Base-by-base conservation (phyloP, 2,329 filamentous ascomycete species). In the Endoconidiophora laricicola region DNA sequence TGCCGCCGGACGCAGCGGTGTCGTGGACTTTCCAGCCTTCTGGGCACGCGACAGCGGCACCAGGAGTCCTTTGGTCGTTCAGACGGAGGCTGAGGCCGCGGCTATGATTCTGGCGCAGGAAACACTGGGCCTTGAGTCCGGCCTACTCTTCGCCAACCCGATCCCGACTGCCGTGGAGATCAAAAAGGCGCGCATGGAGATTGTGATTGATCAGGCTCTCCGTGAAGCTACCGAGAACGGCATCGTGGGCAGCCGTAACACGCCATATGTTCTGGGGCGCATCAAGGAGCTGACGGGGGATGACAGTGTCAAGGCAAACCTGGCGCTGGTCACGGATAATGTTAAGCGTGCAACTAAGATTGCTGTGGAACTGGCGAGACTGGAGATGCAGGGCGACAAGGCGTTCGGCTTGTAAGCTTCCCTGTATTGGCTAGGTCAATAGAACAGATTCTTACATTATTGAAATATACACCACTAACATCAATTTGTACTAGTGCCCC, bases 11-110 rank as follows among this genome's bases (percentile, higher is more conserved):
- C 75, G 85, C 37, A 65, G 67, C 23, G 82, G 79, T 1, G 4
- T 29, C 20, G 74, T 95, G 39, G 83, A 94, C 58, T 91, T 96
- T 59, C 91, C 91, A 1, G 86, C 85, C 0, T 98, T 98, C 64
- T 98, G 85, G 75, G 85, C 84, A 0, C 72, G 90, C 39, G 86
- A 95, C 40, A 95, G 88, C 62, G 86, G 87, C 10, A 67, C 83
- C 48, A 78, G 71, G 62, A 94, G 86, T 60, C 90, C 90, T 0
- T 75, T 77, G 20, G 76, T 84, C 1, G 75, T 95, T 40, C 66
- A 78, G 48, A 74, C 81, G 56, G 86, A 93, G 61, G 71, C 71
- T 50, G 84, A 96, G 60, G 91, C 91, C 33, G 91, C 91, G 0
- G 79, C 82, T n/a, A 86, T 96, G 51, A 83, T 94, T 52, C 71